Conservation (phyloP, 2,329 filamentous ascomycete species). For the Diaporthe eres region DNA sequence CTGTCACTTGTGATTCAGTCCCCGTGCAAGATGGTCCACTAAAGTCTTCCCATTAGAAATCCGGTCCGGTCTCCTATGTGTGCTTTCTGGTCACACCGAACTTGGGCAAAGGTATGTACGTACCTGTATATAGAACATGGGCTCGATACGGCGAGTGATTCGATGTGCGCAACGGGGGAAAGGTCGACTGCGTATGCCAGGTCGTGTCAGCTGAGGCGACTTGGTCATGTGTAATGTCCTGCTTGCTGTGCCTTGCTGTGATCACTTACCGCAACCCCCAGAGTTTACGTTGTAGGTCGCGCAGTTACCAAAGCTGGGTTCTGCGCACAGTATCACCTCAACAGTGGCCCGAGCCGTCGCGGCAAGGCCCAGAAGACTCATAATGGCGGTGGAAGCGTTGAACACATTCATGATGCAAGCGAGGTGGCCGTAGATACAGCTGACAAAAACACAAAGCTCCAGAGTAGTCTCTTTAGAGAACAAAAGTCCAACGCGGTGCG, state of each 20-base stretch:
- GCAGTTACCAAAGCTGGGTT: constrained; percentile 9
- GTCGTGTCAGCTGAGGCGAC: not conserved
- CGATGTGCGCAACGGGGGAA: not conserved
- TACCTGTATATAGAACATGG: constrained; percentile 2
- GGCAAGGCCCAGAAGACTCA: not conserved
- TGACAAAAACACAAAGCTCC: not conserved
- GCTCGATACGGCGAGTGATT: constrained; percentile 17
- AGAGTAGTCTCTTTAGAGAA: not conserved
- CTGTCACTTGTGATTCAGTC: constrained; percentile 8
- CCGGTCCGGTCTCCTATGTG: too few species aligned
- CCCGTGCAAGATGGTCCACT: constrained; percentile 9
- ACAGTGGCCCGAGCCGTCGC: constrained; percentile 1
- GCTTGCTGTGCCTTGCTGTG: not conserved
- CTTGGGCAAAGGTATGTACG: not conserved
- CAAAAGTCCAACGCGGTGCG: not conserved
- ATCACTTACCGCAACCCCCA: constrained; percentile 5
- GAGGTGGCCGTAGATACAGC: not conserved
- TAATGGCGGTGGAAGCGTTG: constrained; percentile 12
- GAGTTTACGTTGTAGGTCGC: not conserved
- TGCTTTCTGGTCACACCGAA: not conserved
- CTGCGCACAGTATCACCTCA: constrained; percentile 5
- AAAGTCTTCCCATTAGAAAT: not conserved
- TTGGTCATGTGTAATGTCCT: not conserved
- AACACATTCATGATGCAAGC: not conserved
- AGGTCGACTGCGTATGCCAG: not conserved